Evolutionary conservation across 2,329 filamentous ascomycete genomes (phyloP).

Genomic region (Exophiala lecanii-corni): DNA sequence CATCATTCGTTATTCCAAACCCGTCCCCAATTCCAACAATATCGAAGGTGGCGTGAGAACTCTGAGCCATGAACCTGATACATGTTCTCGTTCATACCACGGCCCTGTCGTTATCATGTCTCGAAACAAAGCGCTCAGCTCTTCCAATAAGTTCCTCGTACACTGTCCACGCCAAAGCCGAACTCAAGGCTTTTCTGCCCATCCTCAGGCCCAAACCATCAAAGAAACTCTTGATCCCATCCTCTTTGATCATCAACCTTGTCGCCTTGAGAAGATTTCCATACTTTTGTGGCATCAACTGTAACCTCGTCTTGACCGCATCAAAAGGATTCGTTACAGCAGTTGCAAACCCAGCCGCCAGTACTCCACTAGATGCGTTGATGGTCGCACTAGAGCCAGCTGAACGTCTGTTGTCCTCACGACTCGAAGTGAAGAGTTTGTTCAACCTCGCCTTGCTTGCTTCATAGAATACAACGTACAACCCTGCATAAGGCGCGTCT

Average conservation of each 20-base stretch:
- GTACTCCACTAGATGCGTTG: conserved; percentile 77
- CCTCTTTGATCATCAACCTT: conserved; percentile 72
- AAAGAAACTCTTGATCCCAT: conserved; percentile 75
- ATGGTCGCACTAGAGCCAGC: conserved; percentile 56
- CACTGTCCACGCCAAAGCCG: conserved; percentile 92
- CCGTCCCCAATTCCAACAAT: no score
- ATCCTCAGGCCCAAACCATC: conserved; percentile 83
- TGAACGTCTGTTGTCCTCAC: conserved; percentile 5
- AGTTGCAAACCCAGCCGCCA: conserved; percentile 78
- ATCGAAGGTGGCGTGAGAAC: no score
- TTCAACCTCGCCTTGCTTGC: conserved; percentile 65
- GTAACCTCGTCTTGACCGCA: conserved; percentile 89
- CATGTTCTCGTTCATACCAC: conserved; percentile 18
- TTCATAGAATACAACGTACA: conserved; percentile 95
- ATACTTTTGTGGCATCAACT: conserved; percentile 80
- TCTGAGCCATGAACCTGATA: no score
- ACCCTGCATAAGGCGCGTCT: conserved; percentile 92
- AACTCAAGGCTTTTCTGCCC: conserved; percentile 85
- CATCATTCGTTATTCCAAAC: no score
- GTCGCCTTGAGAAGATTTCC: conserved; percentile 75
- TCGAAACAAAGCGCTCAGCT: conserved; percentile 47
- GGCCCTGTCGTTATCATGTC: conserved; percentile 13
- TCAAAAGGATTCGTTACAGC: conserved; percentile 94
- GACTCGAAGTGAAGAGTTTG: conserved; percentile 15
- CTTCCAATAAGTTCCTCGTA: conserved; percentile 89